phyloP scores from a whole-genome alignment of 1,284 basidiomycete genomes.

The Takashimella tepidaria region DNA sequence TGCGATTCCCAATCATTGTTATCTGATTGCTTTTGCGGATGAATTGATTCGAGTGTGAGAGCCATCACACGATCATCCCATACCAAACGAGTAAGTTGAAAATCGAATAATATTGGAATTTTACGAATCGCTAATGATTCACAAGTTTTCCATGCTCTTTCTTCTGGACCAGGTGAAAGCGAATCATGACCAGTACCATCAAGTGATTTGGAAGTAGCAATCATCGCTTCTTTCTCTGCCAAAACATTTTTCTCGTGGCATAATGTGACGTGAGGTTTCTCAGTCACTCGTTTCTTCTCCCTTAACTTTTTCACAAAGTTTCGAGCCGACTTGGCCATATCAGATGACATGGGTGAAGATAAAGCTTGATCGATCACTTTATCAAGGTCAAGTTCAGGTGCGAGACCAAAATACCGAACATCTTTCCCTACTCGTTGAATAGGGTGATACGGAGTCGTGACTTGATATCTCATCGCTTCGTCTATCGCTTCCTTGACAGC shows the following conservation, averaged over 20 bases:
- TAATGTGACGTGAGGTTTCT: constrained; percentile 78
- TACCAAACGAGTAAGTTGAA: constrained; percentile 61
- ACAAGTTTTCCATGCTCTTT: constrained; percentile 64
- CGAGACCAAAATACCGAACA: constrained; percentile 67
- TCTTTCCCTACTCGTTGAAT: constrained; percentile 44
- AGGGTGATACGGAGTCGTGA: constrained; percentile 33
- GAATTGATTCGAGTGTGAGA: constrained; percentile 59
- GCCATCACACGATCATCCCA: constrained; percentile 81
- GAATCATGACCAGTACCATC: background rate
- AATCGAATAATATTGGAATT: constrained; percentile 57
- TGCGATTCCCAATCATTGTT: constrained; percentile 2
- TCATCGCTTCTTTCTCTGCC: constrained; percentile 21
- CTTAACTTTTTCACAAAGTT: constrained; percentile 56
- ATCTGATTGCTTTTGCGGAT: constrained; percentile 45
- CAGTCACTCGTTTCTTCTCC: constrained; percentile 55
- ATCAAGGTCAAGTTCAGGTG: constrained; percentile 65
- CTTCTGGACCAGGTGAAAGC: constrained; percentile 15
- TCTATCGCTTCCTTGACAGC: constrained; percentile 59
- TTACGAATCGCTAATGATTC: constrained; percentile 50
- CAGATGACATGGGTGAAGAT: constrained; percentile 13
- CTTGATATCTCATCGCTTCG: constrained; percentile 45
- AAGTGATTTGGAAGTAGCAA: background rate
- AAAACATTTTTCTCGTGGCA: constrained; percentile 64
- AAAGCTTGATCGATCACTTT: constrained; percentile 11
- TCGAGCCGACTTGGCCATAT: constrained; percentile 37